A percentile compares a stretch with the other conserved stretches of the same genome.
phyloP scores from a whole-genome alignment of 805 yeast genomes.

The Candida bentonensis region DNA sequence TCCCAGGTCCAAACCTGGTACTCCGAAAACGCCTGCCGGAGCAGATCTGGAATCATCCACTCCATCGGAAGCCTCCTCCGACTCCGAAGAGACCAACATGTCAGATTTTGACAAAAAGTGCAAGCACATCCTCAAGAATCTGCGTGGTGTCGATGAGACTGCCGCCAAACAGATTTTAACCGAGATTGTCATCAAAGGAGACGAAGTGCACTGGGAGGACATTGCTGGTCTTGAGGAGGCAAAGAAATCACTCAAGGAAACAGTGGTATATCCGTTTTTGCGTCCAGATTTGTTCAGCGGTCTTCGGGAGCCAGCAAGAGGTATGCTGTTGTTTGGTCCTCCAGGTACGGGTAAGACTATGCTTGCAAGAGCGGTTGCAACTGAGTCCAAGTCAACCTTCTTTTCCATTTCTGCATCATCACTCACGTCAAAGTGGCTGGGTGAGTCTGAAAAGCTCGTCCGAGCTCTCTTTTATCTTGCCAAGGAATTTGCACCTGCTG shows the following conservation, averaged over 20 bases:
- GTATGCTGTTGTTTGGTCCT: slow-evolving; percentile 94
- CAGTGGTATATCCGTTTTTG: slow-evolving; percentile 89
- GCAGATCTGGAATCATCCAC: not conserved
- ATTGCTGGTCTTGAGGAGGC: slow-evolving; percentile 88
- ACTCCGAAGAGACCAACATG: slow-evolving; percentile 9
- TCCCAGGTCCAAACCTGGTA: not conserved
- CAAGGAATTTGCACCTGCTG: slow-evolving; percentile 75
- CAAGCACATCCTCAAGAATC: slow-evolving; percentile 20
- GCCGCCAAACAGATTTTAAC: slow-evolving; percentile 77
- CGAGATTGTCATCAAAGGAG: slow-evolving; percentile 82
- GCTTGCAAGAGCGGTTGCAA: slow-evolving; percentile 94
- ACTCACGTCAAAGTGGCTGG: slow-evolving; percentile 65
- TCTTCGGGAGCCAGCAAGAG: slow-evolving; percentile 83
- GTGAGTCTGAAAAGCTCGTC: slow-evolving; percentile 89
- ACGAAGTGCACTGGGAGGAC: slow-evolving; percentile 88
- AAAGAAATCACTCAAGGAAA: slow-evolving; percentile 76
- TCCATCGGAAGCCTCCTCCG: slow-evolving; percentile 3
- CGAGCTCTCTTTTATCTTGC: slow-evolving; percentile 79
- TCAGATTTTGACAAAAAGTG: slow-evolving; percentile 22
- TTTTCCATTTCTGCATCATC: slow-evolving; percentile 86
- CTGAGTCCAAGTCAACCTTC: slow-evolving; percentile 85
- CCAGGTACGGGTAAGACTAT: slow-evolving; percentile 99
- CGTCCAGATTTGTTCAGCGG: slow-evolving; percentile 90
- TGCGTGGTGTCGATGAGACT: slow-evolving; percentile 56
- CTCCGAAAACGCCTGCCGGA: not conserved